phyloP scores from a whole-genome alignment of 2,329 filamentous ascomycete genomes.

The Penicillium sp. region DNA sequence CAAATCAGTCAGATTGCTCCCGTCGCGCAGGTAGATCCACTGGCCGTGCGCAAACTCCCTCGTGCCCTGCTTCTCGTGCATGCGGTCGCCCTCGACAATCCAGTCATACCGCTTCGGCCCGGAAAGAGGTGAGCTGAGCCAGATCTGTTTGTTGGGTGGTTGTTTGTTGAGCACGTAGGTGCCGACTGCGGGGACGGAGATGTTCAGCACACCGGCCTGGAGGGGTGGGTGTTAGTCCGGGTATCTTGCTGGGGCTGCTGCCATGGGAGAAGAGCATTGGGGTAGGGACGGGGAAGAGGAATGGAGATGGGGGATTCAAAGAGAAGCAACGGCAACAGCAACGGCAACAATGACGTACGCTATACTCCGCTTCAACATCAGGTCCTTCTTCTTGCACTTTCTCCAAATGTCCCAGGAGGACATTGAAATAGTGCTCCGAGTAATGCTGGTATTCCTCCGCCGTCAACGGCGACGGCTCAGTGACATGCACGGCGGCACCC shows the following conservation, averaged over 20 bases:
- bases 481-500: slow-evolving; percentile 42
- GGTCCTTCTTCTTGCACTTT: slow-evolving; percentile 66
- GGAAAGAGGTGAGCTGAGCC: slow-evolving; percentile 86
- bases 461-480: slow-evolving; percentile 62
- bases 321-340: neutral
- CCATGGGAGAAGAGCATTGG: neutral
- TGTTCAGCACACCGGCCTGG: slow-evolving; percentile 80
- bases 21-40: slow-evolving; percentile 88
- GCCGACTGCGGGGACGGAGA: slow-evolving; percentile 66
- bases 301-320: neutral
- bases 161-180: slow-evolving; percentile 98
- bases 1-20: slow-evolving; percentile 69
- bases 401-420: slow-evolving; percentile 62
- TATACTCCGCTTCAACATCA: slow-evolving; percentile 84
- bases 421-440: slow-evolving; percentile 70
- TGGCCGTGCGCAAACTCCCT: slow-evolving; percentile 53
- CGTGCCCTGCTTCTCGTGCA: slow-evolving; percentile 75
- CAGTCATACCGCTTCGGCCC: slow-evolving; percentile 95
- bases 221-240: too few species aligned
- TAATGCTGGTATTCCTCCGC: slow-evolving; percentile 72
- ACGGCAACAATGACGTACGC: too few species aligned
- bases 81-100: slow-evolving; percentile 67
- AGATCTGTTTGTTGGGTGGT: slow-evolving; percentile 94
- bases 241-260: too few species aligned
- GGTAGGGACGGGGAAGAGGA: neutral